Base-by-base conservation (phyloP, 2,329 filamentous ascomycete species). In the Aspergillus sergii region DNA sequence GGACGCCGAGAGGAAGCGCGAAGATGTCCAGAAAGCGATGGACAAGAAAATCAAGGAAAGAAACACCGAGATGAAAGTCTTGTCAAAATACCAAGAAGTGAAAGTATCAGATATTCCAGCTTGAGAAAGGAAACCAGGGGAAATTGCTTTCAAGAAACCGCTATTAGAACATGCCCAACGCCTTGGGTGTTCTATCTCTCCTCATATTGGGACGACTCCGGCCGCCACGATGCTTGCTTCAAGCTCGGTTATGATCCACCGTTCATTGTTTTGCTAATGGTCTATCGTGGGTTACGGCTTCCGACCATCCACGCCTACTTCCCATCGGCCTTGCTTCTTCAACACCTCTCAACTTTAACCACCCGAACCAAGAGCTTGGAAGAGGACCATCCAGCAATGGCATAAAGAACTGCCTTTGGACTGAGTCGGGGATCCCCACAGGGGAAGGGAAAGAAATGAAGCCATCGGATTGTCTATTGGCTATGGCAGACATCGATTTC, bases 41-140 rank as follows among this genome's bases (percentile, higher is more conserved):
- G 78, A 81, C 59, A 79, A 79, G 67, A 81, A 81, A 65, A 72
- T 73, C 14, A 79, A 79, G 62, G 78, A 81, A 62, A 71, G 78
- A 39, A 76, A 80, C 58, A 79, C 73, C 5, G 79, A 81, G 66
- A 72, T 79, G 69, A 80, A 78, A 59, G 74, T 81, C 3, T 67
- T 80, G 2, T 76, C 75, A 54, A 81, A 80, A 59, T 79, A 76
- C 51, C 78, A 79, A 61, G 74, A 78, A 63, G 76, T 75, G 41
- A 79, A 77, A 63, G 70, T 69, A 9, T 72, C 73, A 7, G 71
- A 73, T 28, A 68, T 75, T 8, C 51, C 51, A 12, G 51, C 51
- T 36, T 55, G 51, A 55, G 26, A 14, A 11, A 11, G 19, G 21
- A 4, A 19, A 8, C 1, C 19, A 21, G n/a, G 14, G n/a, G 30